A percentile compares a stretch with the other conserved stretches of the same genome.
Evolutionary conservation across 169 alveolate genomes (phyloP).

Genomic region (Cryptosporidium ryanae): DNA sequence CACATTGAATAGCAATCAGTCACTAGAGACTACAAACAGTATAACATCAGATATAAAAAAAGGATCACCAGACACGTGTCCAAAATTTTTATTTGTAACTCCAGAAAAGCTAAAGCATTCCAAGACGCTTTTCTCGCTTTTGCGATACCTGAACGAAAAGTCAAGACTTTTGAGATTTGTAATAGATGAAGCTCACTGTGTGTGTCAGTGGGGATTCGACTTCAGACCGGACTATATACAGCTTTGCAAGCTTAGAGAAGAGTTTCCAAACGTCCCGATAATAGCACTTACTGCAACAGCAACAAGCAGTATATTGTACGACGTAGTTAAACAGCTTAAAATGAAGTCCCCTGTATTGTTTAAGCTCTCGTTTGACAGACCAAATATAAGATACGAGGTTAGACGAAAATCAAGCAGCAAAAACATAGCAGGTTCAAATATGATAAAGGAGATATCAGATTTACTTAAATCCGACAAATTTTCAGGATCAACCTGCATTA

Average conservation of each 20-base stretch:
- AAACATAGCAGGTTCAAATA: slow-evolving; percentile 60
- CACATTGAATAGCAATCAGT: slow-evolving; percentile 77
- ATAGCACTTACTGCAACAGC: slow-evolving; percentile 99
- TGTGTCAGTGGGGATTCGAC: slow-evolving; percentile 99
- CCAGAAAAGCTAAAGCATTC: slow-evolving; percentile 93
- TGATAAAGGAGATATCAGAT: slow-evolving; percentile 82
- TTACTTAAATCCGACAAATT: slow-evolving; percentile 54
- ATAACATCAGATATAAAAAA: background rate
- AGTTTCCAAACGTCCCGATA: slow-evolving; percentile 93
- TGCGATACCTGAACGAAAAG: slow-evolving; percentile 83
- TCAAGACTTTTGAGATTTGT: slow-evolving; percentile 91
- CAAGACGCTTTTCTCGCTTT: slow-evolving; percentile 80
- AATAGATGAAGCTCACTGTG: slow-evolving; percentile 99
- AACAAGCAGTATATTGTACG: slow-evolving; percentile 87
- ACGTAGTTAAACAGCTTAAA: slow-evolving; percentile 84
- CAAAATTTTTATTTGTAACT: slow-evolving; percentile 88
- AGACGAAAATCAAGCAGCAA: slow-evolving; percentile 57
- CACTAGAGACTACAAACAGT: slow-evolving; percentile 48
- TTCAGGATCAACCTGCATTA: slow-evolving; percentile 84
- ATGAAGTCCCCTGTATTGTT: slow-evolving; percentile 85
- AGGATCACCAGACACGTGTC: slow-evolving; percentile 34
- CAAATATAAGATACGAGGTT: slow-evolving; percentile 87
- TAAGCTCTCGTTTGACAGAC: slow-evolving; percentile 89
- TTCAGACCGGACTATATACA: slow-evolving; percentile 95
- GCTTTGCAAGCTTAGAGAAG: slow-evolving; percentile 85